Conservation (phyloP, 495 filamentous ascomycete genomes). For the Astrothelium macrocarpum region DNA sequence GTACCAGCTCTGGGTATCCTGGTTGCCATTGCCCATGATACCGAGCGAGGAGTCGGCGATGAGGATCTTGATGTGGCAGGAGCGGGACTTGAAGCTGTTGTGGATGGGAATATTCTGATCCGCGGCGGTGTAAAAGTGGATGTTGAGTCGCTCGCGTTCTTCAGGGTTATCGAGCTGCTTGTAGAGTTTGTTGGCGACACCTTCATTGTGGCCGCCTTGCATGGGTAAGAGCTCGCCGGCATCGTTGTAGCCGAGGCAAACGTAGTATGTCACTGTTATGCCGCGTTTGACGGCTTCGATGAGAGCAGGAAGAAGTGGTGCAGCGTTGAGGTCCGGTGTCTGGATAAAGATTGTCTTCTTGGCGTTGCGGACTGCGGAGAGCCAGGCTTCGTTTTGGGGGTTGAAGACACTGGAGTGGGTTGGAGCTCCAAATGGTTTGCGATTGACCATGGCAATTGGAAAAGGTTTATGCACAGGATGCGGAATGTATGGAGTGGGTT, state of each 20-base stretch:
- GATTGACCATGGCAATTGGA: conserved; percentile 63
- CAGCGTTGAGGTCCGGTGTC: conserved; percentile 65
- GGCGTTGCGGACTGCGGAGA: conserved; percentile 58
- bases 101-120: conserved; percentile 59
- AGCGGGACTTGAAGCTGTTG: conserved; percentile 48
- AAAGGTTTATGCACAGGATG: conserved; percentile 45
- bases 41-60: conserved; percentile 58
- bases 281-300: conserved; percentile 54
- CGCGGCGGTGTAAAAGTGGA: conserved; percentile 61
- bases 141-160: conserved; percentile 42
- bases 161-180: conserved; percentile 35
- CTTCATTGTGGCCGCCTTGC: conserved; percentile 70
- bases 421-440: conserved; percentile 53
- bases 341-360: conserved; percentile 57
- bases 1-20: conserved; percentile 73
- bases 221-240: conserved; percentile 62
- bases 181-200: conserved; percentile 50
- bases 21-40: conserved; percentile 67
- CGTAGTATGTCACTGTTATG: conserved; percentile 54
- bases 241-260: conserved; percentile 73
- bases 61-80: conserved; percentile 52
- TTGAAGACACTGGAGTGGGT: conserved; percentile 49
- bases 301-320: conserved; percentile 53
- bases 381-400: conserved; percentile 64
- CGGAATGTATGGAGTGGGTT: conserved; percentile 56